Base-by-base conservation (phyloP, 495 filamentous ascomycete genomes). In the Clavariopsis aquatica region DNA sequence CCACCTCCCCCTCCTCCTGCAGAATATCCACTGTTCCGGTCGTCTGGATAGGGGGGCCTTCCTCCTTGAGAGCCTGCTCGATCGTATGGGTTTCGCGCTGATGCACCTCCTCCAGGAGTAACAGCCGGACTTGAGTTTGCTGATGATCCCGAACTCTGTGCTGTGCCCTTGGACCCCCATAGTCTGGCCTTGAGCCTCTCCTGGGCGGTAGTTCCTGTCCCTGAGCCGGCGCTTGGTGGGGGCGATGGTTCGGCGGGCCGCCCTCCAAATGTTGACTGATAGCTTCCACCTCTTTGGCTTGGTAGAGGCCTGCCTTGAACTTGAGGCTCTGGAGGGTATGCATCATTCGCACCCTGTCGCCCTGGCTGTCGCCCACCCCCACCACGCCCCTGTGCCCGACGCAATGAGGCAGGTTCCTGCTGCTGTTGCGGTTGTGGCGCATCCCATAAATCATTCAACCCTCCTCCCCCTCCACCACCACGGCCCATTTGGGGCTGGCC, bases 381-480 rank as follows among this genome's bases (percentile, higher is more conserved):
- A 34, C 52, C 67, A 24, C 43, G 58, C 51, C 65, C 64, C 60
- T 54, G 71, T 71, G 57, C 72, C 67, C 76, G 78, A 62, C 87
- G 77, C 62, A 90, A 73, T 74, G 84, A 83, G 62, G 78, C 66
- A 58, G 83, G 81, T 62, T 85, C 75, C 34, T 82, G 71, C 59
- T 80, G 71, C 38, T 77, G 78, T 62, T 49, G 79, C 61, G 45
- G 79, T 55, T 64, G 76, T 52, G 57, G 84, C 76, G 64, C 83
- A 64, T 93, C 92, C 93, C 93, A 98, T 24, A 97, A 80, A 75
- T 92, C 93, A 60, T 87, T 88, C 27, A 96, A 74, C 0, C 81
- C 82, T 36, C 82, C 78, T 34, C 77, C 77, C 46, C 77, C 77
- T 46, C 76, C 73, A 34, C 79, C 72, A n/a, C 77, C 73, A 34